Percentiles rank a stretch among this genome's conserved stretches.
phyloP scores from a whole-genome alignment of 2,329 filamentous ascomycete species.

The Pleoardoris graminearum region DNA sequence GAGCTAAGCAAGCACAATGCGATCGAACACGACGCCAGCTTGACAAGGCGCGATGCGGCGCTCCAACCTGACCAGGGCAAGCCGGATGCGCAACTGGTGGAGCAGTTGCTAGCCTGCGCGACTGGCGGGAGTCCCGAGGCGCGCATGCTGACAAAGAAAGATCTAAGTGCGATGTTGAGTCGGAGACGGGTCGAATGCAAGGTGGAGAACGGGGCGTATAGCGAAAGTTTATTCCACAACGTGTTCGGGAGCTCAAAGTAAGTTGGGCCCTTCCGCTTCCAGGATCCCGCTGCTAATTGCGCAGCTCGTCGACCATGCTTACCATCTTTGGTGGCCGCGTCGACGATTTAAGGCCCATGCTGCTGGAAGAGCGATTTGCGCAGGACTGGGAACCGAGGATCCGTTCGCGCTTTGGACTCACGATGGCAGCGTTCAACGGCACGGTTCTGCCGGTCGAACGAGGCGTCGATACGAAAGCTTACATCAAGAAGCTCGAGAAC shows the following conservation, averaged over 20 bases:
- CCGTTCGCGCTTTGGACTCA: constrained; percentile 44
- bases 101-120: constrained; percentile 40
- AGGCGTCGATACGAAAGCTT: constrained; percentile 26
- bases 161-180: constrained; percentile 41
- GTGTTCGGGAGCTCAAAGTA: constrained; percentile 48
- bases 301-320: constrained; percentile 49
- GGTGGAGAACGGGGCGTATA: constrained; percentile 43
- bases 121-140: constrained; percentile 39
- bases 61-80: constrained; percentile 44
- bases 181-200: constrained; percentile 42
- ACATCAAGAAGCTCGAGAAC: not conserved
- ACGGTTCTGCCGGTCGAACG: constrained; percentile 47
- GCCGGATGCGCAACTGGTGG: constrained; percentile 44
- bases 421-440: constrained; percentile 49
- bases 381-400: constrained; percentile 49
- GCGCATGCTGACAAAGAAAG: constrained; percentile 39
- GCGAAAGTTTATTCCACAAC: constrained; percentile 44
- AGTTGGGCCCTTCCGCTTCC: constrained; percentile 7
- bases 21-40: constrained; percentile 43
- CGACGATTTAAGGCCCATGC: constrained; percentile 46
- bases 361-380: constrained; percentile 47
- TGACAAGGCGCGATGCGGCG: constrained; percentile 37
- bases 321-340: constrained; percentile 47
- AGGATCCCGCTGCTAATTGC: not conserved
- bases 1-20: constrained; percentile 37